Conservation (phyloP, 768 basidiomycete genomes). For the Serendipita vermifera region DNA sequence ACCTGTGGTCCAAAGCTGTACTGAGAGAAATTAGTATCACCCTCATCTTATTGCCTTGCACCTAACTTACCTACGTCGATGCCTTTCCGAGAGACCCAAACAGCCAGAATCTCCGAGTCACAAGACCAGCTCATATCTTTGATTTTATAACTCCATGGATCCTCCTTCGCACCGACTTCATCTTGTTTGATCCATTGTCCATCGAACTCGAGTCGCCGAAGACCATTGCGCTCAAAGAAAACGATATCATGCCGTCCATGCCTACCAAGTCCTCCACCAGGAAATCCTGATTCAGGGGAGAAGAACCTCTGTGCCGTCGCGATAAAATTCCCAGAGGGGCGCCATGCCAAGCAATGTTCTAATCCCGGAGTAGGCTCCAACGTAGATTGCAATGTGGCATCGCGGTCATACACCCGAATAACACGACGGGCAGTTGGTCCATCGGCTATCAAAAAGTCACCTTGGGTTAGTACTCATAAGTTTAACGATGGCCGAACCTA, state of each 20-base stretch:
- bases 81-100: constrained; percentile 64
- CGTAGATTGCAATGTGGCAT: constrained; percentile 65
- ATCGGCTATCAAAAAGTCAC: constrained; percentile 12
- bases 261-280: constrained; percentile 52
- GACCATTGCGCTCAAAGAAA: constrained; percentile 91
- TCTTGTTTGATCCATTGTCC: constrained; percentile 22
- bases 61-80: constrained; percentile 55
- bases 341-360: constrained; percentile 70
- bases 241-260: constrained; percentile 71
- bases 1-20: constrained; percentile 87
- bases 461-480: neutral
- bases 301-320: constrained; percentile 62
- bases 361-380: constrained; percentile 73
- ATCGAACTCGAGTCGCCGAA: constrained; percentile 81
- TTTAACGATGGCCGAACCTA: neutral
- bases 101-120: constrained; percentile 69
- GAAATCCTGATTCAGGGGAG: constrained; percentile 35
- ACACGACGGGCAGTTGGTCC: constrained; percentile 34
- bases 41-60: neutral
- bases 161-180: constrained; percentile 14
- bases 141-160: constrained; percentile 52
- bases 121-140: constrained; percentile 75
- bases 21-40: constrained; percentile 26
- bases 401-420: constrained; percentile 63
- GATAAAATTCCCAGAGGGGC: constrained; percentile 79